Evolutionary conservation across 805 yeast species (phyloP).

Genomic region (Kodamaea kakaduensis): DNA sequence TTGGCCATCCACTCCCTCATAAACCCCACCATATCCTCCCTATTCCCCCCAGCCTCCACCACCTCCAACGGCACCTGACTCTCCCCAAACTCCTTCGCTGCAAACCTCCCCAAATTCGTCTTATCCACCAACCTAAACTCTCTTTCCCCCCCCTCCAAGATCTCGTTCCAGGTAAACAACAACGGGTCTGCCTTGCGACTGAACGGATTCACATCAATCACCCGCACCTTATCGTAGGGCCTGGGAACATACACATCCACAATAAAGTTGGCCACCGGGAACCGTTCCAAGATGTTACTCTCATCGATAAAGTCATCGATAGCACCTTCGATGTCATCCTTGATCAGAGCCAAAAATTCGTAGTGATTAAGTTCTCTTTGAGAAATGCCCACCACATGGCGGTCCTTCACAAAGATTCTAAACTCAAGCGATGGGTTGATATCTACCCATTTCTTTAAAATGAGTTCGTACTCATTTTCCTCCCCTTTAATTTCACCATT

Average conservation of each 20-base stretch:
- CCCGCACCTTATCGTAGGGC: conserved; percentile 59
- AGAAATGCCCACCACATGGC: conserved; percentile 63
- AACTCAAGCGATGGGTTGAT: conserved; percentile 91
- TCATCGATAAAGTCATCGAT: conserved; percentile 56
- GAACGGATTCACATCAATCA: conserved; percentile 87
- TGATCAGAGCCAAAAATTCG: conserved; percentile 55
- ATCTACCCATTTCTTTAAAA: conserved; percentile 77
- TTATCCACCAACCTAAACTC: conserved; percentile 63
- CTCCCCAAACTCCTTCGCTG: conserved; percentile 79
- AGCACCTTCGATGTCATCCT: conserved; percentile 42
- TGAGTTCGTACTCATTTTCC: conserved; percentile 59
- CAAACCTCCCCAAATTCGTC: conserved; percentile 71
- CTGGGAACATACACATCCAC: conserved; percentile 82
- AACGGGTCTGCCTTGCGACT: conserved; percentile 72
- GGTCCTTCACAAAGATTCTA: conserved; percentile 71
- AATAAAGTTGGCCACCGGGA: conserved; percentile 40
- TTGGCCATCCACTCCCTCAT: conserved; percentile 67
- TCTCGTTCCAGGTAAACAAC: conserved; percentile 81
- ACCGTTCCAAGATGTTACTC: conserved; percentile 20
- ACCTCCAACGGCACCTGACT: conserved; percentile 90
- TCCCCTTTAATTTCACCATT: conserved; percentile 11
- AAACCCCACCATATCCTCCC: conserved; percentile 73
- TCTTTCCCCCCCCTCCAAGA: conserved; percentile 35
- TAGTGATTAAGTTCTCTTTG: conserved; percentile 88
- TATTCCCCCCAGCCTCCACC: too few relatives aligned